A percentile compares a stretch with the other conserved stretches of the same genome.
phyloP scores from a whole-genome alignment of 2,329 filamentous ascomycete species.

The Penicillium sp. region DNA sequence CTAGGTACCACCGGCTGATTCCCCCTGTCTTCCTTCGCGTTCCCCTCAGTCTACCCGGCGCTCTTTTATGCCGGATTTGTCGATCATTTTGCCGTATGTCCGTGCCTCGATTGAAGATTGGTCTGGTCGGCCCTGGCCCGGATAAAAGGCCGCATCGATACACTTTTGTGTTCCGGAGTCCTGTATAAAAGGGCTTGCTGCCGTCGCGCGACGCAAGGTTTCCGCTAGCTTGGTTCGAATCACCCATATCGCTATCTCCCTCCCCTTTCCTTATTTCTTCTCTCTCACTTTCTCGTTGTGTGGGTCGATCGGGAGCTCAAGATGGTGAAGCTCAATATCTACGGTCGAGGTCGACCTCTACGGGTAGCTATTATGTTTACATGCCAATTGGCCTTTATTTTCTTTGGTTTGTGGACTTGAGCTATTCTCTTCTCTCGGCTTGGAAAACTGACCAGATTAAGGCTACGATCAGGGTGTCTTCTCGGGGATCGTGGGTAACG shows the following conservation, averaged over 20 bases:
- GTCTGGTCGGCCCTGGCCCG: neutral
- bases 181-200: neutral
- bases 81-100: neutral
- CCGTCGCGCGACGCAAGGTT: too few species aligned
- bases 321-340: slow-evolving; percentile 31
- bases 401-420: slow-evolving; percentile 24
- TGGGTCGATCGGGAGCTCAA: neutral
- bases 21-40: neutral
- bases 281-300: neutral
- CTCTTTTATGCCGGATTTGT: slow-evolving; percentile 11
- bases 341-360: slow-evolving; percentile 26
- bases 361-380: slow-evolving; percentile 29
- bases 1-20: too few species aligned
- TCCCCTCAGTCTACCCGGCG: neutral
- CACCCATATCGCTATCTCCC: too few species aligned
- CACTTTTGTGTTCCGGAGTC: neutral
- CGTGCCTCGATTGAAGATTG: neutral
- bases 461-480: slow-evolving; percentile 58
- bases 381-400: slow-evolving; percentile 26
- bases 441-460: slow-evolving; percentile 11
- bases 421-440: neutral
- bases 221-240: too few species aligned
- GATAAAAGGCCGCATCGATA: neutral
- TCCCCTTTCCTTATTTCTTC: neutral
- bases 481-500: slow-evolving; percentile 52